phyloP scores from a whole-genome alignment of 2,329 filamentous ascomycete genomes.

The Fusarium sp. region DNA sequence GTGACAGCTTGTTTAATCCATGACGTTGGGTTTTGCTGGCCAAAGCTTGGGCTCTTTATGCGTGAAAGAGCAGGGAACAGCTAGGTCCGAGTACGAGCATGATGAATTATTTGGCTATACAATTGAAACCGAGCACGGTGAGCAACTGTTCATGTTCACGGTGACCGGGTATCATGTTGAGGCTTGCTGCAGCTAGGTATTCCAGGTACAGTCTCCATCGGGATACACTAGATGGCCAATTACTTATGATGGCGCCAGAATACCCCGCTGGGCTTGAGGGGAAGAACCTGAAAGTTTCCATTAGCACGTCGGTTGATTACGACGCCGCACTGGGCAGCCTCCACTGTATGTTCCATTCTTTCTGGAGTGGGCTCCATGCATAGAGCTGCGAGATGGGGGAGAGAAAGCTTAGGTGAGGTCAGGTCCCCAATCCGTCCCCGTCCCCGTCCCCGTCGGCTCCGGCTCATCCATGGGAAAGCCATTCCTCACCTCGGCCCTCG shows the following conservation, averaged over 20 bases:
- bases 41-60: background rate
- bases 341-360: background rate
- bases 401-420: background rate
- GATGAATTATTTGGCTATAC: background rate
- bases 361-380: background rate
- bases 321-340: background rate
- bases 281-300: background rate
- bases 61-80: background rate
- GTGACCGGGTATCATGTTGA: background rate
- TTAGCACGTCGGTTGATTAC: background rate
- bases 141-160: background rate
- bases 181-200: background rate
- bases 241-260: background rate
- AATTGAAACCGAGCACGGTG: background rate
- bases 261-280: background rate
- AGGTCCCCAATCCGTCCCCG: background rate
- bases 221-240: background rate
- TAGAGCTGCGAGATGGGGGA: background rate
- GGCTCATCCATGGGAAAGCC: background rate
- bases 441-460: background rate
- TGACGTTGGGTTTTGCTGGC: constrained; percentile 1
- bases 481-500: constrained; percentile 26
- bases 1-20: constrained; percentile 12
- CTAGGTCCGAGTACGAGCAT: background rate
- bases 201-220: background rate